phyloP scores from a whole-genome alignment of 2,329 filamentous ascomycete species.

The Paraphaeosphaeria sporulosa region DNA sequence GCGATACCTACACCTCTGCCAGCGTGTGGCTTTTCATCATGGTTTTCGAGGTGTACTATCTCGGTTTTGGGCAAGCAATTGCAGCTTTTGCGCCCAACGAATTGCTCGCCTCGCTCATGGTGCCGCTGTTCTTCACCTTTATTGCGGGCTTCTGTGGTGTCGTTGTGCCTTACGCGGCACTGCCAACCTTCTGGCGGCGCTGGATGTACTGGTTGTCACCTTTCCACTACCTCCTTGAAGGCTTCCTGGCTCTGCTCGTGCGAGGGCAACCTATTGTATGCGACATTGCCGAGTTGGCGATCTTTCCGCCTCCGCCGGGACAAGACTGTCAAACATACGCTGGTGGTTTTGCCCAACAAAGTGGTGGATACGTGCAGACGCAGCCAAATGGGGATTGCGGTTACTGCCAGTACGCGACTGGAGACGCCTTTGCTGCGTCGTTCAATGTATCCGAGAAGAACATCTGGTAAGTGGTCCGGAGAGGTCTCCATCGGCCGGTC shows the following conservation, averaged over 20 bases:
- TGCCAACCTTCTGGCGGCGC: slow-evolving; percentile 70
- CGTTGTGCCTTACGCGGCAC: slow-evolving; percentile 69
- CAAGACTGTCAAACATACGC: slow-evolving; percentile 69
- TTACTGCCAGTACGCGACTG: slow-evolving; percentile 69
- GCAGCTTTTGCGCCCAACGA: slow-evolving; percentile 72
- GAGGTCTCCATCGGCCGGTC: neutral
- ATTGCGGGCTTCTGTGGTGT: slow-evolving; percentile 71
- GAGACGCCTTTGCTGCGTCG: slow-evolving; percentile 63
- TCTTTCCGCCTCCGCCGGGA: slow-evolving; percentile 66
- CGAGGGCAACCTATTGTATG: slow-evolving; percentile 66
- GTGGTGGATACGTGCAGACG: slow-evolving; percentile 68
- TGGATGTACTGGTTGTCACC: slow-evolving; percentile 65
- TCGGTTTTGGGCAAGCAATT: slow-evolving; percentile 72
- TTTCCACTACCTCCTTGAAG: slow-evolving; percentile 72
- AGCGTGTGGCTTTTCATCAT: slow-evolving; percentile 71
- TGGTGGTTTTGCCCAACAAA: slow-evolving; percentile 58
- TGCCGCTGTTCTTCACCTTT: slow-evolving; percentile 74
- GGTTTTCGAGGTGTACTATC: slow-evolving; percentile 71
- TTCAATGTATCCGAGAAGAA: slow-evolving; percentile 69
- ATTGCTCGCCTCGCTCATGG: slow-evolving; percentile 69
- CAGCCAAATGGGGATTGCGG: slow-evolving; percentile 66
- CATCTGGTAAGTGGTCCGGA: slow-evolving; percentile 51
- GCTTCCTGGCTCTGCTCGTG: slow-evolving; percentile 64
- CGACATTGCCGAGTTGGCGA: slow-evolving; percentile 63
- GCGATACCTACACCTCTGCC: slow-evolving; percentile 64